A percentile compares a stretch with the other conserved stretches of the same genome.
phyloP scores from a whole-genome alignment of 768 basidiomycete species.

The Naematelia encephala region DNA sequence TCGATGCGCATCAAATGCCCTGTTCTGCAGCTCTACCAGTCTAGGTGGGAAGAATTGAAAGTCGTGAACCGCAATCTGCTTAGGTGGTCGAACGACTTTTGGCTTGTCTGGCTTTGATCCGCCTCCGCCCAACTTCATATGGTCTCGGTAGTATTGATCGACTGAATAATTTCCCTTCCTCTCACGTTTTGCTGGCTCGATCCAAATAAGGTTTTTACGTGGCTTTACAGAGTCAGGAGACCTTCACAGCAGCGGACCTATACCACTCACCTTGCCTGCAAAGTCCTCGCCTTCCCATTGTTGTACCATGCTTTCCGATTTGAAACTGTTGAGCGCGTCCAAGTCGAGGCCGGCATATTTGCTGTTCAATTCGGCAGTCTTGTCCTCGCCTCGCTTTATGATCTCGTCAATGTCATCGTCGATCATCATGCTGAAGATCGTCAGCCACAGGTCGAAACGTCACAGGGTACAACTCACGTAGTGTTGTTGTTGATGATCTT shows the following conservation, averaged over 20 bases:
- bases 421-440: constrained; percentile 60
- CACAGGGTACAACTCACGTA: constrained; percentile 55
- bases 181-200: constrained; percentile 84
- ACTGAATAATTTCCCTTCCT: constrained; percentile 86
- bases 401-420: constrained; percentile 93
- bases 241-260: not conserved
- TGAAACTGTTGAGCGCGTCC: constrained; percentile 95
- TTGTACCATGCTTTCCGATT: constrained; percentile 77
- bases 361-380: constrained; percentile 78
- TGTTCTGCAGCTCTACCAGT: constrained; percentile 76
- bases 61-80: constrained; percentile 82
- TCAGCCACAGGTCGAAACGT: not conserved
- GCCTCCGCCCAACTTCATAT: constrained; percentile 64
- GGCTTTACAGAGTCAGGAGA: constrained; percentile 19
- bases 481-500: constrained; percentile 82
- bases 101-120: constrained; percentile 72
- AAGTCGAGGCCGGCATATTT: constrained; percentile 91
- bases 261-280: constrained; percentile 58
- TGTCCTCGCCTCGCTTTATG: constrained; percentile 84
- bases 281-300: constrained; percentile 98
- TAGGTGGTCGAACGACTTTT: constrained; percentile 78
- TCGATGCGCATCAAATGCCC: constrained; percentile 59
- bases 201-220: constrained; percentile 53
- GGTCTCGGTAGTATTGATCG: constrained; percentile 92
- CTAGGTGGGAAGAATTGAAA: constrained; percentile 93